These are phyloP conservation scores for Dioszegia hungarica DNA, from an alignment of 768 basidiomycete genomes.

Conservation along the genomic window DNA sequence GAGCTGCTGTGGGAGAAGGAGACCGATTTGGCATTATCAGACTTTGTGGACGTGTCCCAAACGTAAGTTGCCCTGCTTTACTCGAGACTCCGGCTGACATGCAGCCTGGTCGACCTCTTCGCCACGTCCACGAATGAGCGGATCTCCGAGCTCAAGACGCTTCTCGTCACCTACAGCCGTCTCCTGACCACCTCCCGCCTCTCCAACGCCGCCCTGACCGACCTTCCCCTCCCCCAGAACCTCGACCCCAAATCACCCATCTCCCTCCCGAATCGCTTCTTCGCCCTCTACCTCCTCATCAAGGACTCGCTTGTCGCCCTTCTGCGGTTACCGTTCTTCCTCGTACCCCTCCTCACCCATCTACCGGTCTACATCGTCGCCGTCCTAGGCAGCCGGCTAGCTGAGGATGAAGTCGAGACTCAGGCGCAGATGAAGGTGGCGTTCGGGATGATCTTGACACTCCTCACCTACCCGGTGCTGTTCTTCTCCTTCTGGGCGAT, in stretches of 20 bases:
- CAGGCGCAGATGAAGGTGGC: conserved; percentile 95
- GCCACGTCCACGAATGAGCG: conserved; percentile 63
- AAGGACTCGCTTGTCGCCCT: conserved; percentile 69
- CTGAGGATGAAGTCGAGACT: conserved; percentile 83
- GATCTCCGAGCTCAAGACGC: conserved; percentile 60
- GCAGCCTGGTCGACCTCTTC: conserved; percentile 82
- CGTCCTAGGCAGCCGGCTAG: conserved; percentile 66
- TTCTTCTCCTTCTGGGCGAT: conserved; percentile 84
- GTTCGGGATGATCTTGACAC: conserved; percentile 68
- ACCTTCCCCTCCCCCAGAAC: conserved; percentile 74
- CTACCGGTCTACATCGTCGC: conserved; percentile 71
- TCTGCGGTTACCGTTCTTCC: conserved; percentile 78
- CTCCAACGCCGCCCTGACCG: conserved; percentile 76
- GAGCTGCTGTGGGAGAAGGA: conserved; percentile 89
- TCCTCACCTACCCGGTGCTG: conserved; percentile 72
- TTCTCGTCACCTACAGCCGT: conserved; percentile 81
- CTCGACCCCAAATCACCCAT: conserved; percentile 73
- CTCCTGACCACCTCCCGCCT: conserved; percentile 74
- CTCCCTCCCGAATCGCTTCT: conserved; percentile 74
- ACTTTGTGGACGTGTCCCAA: conserved; percentile 80
- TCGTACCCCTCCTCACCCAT: conserved; percentile 67
- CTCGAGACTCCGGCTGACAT: not conserved
- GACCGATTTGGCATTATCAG: conserved; percentile 66
- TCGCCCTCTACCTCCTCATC: conserved; percentile 70
- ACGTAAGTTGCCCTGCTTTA: conserved; percentile 59